A percentile compares a stretch with the other conserved stretches of the same genome.
Conservation (phyloP, 805 yeast species). For the Yamadazyma nakazawae region DNA sequence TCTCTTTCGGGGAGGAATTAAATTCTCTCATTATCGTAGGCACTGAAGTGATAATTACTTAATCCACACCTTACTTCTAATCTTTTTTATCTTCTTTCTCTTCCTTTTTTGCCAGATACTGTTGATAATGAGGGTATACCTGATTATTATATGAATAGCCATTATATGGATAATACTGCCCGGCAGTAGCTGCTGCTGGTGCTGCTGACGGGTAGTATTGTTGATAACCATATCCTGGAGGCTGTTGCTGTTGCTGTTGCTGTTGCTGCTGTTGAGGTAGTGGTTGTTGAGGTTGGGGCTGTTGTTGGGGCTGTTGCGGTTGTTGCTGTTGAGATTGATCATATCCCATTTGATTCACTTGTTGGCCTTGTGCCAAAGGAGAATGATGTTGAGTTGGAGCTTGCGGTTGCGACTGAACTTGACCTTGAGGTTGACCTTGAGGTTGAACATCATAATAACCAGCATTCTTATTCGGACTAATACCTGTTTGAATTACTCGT, state of each 20-base stretch:
- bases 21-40: background rate
- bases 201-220: slow-evolving; percentile 15
- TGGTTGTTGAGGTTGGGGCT: slow-evolving; percentile 3
- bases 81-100: slow-evolving; percentile 14
- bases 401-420: slow-evolving; percentile 2
- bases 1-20: background rate
- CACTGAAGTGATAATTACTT: background rate
- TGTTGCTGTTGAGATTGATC: slow-evolving; percentile 9
- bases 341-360: slow-evolving; percentile 13
- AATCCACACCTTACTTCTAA: background rate
- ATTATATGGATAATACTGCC: slow-evolving; percentile 21
- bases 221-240: slow-evolving; percentile 21
- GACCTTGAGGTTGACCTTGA: slow-evolving; percentile 2
- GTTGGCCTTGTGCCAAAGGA: background rate
- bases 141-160: slow-evolving; percentile 13
- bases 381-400: background rate
- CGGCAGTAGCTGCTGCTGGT: slow-evolving; percentile 12
- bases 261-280: background rate
- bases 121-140: slow-evolving; percentile 10
- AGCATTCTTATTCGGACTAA: slow-evolving; percentile 30
- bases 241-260: slow-evolving; percentile 13
- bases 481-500: slow-evolving; percentile 46
- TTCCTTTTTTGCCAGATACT: slow-evolving; percentile 11
- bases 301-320: slow-evolving; percentile 5
- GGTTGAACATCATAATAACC: slow-evolving; percentile 11